Evolutionary conservation across 2,329 filamentous ascomycete genomes (phyloP).

Genomic region (Cytospora piceicola): DNA sequence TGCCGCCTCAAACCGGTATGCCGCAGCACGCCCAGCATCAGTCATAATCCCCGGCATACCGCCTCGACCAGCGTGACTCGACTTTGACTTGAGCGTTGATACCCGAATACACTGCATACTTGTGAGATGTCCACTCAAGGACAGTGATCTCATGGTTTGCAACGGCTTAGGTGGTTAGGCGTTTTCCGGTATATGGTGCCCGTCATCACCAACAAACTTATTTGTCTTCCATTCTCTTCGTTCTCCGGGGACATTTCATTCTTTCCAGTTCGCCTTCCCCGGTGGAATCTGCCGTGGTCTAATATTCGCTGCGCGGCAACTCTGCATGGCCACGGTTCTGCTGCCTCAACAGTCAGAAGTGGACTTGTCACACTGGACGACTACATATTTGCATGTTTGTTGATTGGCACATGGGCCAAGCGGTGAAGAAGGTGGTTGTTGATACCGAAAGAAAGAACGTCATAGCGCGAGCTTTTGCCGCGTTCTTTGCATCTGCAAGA

Average conservation of each 20-base stretch:
- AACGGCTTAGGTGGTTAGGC: conserved; percentile 49
- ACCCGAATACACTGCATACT: conserved; percentile 62
- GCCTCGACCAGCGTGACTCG: conserved; percentile 27
- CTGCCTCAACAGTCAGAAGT: not conserved
- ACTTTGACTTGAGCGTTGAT: conserved; percentile 51
- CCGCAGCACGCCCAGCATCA: conserved; percentile 82
- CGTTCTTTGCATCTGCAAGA: conserved; percentile 15
- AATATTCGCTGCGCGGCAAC: conserved; percentile 22
- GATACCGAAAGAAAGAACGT: conserved; percentile 24
- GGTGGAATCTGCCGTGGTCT: conserved; percentile 1
- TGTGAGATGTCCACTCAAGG: conserved; percentile 40
- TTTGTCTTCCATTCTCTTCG: conserved; percentile 26
- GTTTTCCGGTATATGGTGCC: conserved; percentile 39
- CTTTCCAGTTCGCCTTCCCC: conserved; percentile 23
- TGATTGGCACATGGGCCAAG: conserved; percentile 5
- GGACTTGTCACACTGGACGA: not conserved
- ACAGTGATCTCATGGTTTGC: conserved; percentile 43
- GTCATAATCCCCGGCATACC: conserved; percentile 53
- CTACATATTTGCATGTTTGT: conserved; percentile 5
- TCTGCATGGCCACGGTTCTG: conserved; percentile 2
- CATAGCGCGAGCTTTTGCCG: conserved; percentile 11
- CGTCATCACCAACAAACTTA: not conserved
- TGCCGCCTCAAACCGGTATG: conserved; percentile 78
- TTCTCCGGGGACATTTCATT: conserved; percentile 31
- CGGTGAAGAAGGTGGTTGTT: conserved; percentile 15